These are phyloP conservation scores for Botrytis galanthina DNA, from an alignment of 2,329 filamentous ascomycete species.

Conservation along the genomic window DNA sequence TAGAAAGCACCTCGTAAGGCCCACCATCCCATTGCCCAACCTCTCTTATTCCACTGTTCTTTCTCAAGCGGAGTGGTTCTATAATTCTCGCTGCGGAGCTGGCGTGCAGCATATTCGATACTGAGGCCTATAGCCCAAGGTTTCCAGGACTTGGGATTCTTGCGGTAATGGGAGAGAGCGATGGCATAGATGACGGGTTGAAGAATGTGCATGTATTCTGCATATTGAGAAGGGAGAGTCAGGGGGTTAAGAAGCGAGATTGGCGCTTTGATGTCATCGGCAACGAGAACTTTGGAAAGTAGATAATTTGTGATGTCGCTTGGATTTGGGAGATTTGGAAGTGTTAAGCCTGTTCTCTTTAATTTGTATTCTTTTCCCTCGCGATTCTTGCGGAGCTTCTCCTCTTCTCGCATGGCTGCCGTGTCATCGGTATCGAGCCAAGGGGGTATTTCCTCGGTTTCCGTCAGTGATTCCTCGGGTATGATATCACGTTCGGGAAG, in stretches of 20 bases:
- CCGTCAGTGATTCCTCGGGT: constrained; percentile 52
- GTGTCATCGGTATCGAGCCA: constrained; percentile 40
- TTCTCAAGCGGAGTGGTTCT: constrained; percentile 83
- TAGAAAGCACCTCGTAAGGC: constrained; percentile 95
- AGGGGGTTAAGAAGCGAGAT: constrained; percentile 81
- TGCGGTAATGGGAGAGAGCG: constrained; percentile 66
- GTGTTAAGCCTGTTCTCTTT: constrained; percentile 85
- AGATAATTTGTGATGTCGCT: constrained; percentile 85
- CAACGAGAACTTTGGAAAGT: constrained; percentile 83
- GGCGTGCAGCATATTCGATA: constrained; percentile 85
- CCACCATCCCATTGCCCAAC: constrained; percentile 95
- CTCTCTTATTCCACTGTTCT: constrained; percentile 84
- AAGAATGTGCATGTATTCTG: constrained; percentile 89
- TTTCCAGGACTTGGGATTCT: constrained; percentile 74
- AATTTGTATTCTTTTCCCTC: constrained; percentile 70
- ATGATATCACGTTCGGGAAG: constrained; percentile 83
- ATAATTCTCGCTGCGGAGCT: constrained; percentile 61
- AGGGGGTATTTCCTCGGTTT: constrained; percentile 43
- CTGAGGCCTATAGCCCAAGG: constrained; percentile 86
- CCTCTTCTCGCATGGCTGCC: constrained; percentile 25
- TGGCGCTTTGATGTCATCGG: constrained; percentile 94
- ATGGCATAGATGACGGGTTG: constrained; percentile 84
- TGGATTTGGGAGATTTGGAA: constrained; percentile 78
- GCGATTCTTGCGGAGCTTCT: constrained; percentile 10
- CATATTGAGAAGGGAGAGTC: constrained; percentile 69